Conservation (phyloP, 768 basidiomycete genomes). For the Paxillus rubicundulus region DNA sequence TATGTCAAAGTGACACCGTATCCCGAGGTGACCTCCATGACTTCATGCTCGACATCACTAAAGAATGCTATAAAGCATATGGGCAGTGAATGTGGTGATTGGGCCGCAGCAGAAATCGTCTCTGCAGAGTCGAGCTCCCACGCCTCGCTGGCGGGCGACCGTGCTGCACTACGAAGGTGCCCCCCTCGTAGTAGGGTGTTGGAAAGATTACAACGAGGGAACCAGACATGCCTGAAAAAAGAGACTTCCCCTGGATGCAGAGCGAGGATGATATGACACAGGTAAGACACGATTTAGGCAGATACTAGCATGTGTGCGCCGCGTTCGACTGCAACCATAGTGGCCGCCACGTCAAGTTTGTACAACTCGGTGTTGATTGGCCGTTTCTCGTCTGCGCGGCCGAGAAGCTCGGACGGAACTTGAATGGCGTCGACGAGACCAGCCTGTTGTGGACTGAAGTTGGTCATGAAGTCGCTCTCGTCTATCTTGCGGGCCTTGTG, state of each 20-base stretch:
- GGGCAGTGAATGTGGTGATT: conserved; percentile 6
- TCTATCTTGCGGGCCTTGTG: conserved; percentile 45
- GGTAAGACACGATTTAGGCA: neutral
- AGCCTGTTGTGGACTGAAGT: conserved; percentile 25
- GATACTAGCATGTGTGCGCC: too few species aligned
- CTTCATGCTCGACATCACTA: conserved; percentile 45
- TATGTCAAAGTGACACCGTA: conserved; percentile 43
- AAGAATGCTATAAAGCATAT: conserved; percentile 43
- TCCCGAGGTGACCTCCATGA: conserved; percentile 38
- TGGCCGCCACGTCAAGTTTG: conserved; percentile 48
- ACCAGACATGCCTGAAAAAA: conserved; percentile 54
- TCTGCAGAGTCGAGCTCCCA: conserved; percentile 37
- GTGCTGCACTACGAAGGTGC: conserved; percentile 38
- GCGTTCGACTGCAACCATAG: too few species aligned
- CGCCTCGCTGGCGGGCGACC: conserved; percentile 28
- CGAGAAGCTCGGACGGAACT: conserved; percentile 15
- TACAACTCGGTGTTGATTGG: conserved; percentile 35
- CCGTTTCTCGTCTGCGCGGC: conserved; percentile 14
- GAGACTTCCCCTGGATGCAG: conserved; percentile 34
- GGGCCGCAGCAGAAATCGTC: conserved; percentile 6
- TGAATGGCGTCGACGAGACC: conserved; percentile 30
- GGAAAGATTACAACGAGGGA: conserved; percentile 50
- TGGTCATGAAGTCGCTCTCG: conserved; percentile 28
- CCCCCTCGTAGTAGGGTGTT: conserved; percentile 45
- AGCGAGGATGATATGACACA: neutral